Base-by-base conservation (phyloP, 169 alveolate species). In the Eimeria falciformis region DNA sequence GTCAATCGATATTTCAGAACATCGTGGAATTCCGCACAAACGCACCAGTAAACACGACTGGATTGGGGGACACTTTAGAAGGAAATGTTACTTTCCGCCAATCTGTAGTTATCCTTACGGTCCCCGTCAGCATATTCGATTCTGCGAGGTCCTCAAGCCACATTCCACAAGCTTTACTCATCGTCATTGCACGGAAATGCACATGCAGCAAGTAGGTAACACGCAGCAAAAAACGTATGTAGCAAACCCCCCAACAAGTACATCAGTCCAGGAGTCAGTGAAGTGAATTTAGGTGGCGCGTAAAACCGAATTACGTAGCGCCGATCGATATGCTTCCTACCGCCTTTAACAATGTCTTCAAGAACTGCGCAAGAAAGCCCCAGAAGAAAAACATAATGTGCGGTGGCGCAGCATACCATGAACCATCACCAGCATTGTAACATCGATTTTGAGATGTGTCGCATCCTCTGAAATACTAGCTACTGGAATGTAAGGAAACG, bases 41-140 rank as follows among this genome's bases (percentile, higher is more conserved):
- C 21, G 33, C 33, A 81, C 90, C 77, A 18, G 77, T 56, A 6
- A 81, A 81, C 37, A 81, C 77, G 14, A 81, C 90, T 6, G 90
- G 90, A n/a, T 81, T 53, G 17, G 90, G 90, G 23, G 77, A 81
- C 18, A 81, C 90, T 14, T 37, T 17, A 33, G 90, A 56, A 43
- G 65, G 23, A 40, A 81, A 81, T 14, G 43, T 40, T 43, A 81
- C 90, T 17, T 6, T 5, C 21, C 37, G 53, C 90, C 90, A 81
- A 43, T 29, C 45, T 21, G 90, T 27, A 9, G 90, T 81, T 55
- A 56, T 6, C 45, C 18, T 21, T 18, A 33, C 90, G 9, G 55
- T 43, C 12, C 90, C 90, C 55, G 77, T 68, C 37, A 81, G 53
- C 90, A 81, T 81, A 27, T 81, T 81, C n/a, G 90, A 81, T 45